A percentile compares a stretch with the other conserved stretches of the same genome.
phyloP scores from a whole-genome alignment of 2,329 filamentous ascomycete genomes.

The Ceratocystis cubensis region DNA sequence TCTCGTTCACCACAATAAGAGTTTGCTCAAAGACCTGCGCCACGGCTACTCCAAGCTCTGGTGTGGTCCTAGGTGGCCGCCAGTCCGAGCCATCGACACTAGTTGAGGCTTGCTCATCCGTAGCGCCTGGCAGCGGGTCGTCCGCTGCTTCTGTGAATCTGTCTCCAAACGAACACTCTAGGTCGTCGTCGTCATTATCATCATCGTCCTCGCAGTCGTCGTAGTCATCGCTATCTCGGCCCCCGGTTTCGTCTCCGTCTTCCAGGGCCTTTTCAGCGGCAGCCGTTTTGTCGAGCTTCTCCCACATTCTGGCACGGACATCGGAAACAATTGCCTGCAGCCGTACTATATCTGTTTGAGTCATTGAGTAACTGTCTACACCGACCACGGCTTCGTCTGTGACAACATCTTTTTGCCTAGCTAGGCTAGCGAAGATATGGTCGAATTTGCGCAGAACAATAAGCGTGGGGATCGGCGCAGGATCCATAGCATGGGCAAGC shows the following conservation, averaged over 20 bases:
- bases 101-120: neutral
- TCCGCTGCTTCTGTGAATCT: conserved; percentile 29
- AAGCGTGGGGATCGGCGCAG: conserved; percentile 52
- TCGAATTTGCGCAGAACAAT: conserved; percentile 65
- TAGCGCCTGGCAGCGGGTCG: conserved; percentile 19
- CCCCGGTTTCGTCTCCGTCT: neutral
- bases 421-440: conserved; percentile 64
- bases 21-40: conserved; percentile 70
- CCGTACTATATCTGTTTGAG: conserved; percentile 62
- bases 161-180: conserved; percentile 28
- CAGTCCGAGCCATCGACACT: conserved; percentile 17
- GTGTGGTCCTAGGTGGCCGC: conserved; percentile 22
- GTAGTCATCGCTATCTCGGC: neutral
- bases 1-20: conserved; percentile 58
- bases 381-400: conserved; percentile 56
- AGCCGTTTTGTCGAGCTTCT: conserved; percentile 27
- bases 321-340: conserved; percentile 70
- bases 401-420: conserved; percentile 54
- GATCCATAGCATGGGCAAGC: conserved; percentile 44
- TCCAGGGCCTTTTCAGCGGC: neutral
- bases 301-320: conserved; percentile 50
- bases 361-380: conserved; percentile 49
- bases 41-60: conserved; percentile 53
- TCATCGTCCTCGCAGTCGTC: neutral
- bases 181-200: conserved; percentile 12